These are phyloP conservation scores for Podaxis pistillaris DNA, from an alignment of 768 basidiomycete species.

Conservation along the genomic window DNA sequence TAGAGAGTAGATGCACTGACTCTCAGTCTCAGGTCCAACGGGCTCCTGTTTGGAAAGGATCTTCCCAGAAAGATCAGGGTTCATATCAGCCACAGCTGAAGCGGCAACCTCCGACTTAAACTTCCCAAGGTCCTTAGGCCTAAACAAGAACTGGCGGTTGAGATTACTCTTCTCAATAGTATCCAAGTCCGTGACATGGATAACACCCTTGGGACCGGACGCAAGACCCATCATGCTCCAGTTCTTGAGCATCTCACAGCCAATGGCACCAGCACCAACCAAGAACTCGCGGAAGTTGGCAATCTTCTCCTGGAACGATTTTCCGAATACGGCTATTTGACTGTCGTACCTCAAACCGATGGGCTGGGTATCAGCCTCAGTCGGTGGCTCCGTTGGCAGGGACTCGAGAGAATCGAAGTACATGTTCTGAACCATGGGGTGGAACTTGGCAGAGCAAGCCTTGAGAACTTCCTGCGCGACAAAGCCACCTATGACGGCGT, in stretches of 20 bases:
- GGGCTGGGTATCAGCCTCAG: conserved; percentile 83
- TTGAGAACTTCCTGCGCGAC: conserved; percentile 98
- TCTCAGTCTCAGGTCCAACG: conserved; percentile 90
- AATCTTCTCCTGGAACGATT: conserved; percentile 88
- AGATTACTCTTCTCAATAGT: conserved; percentile 99
- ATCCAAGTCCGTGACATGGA: conserved; percentile 95
- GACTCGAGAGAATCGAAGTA: conserved; percentile 99
- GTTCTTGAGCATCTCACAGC: conserved; percentile 99
- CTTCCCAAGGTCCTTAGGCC: conserved; percentile 92
- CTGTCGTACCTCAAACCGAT: conserved; percentile 84
- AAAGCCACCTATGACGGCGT: conserved; percentile 94
- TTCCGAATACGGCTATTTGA: conserved; percentile 96
- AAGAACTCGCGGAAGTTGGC: conserved; percentile 90
- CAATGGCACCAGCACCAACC: conserved; percentile 98
- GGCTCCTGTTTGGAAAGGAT: conserved; percentile 89
- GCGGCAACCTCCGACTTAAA: conserved; percentile 97
- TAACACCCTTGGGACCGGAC: conserved; percentile 70
- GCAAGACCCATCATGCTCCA: conserved; percentile 99
- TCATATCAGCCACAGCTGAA: conserved; percentile 92
- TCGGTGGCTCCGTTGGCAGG: conserved; percentile 70
- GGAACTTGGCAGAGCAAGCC: conserved; percentile 96
- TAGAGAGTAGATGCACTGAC: conserved; percentile 44
- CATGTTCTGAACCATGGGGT: conserved; percentile 91
- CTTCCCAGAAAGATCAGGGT: conserved; percentile 83
- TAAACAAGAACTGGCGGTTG: conserved; percentile 97